phyloP scores from a whole-genome alignment of 1,284 basidiomycete species.

The Ganoderma boninense region DNA sequence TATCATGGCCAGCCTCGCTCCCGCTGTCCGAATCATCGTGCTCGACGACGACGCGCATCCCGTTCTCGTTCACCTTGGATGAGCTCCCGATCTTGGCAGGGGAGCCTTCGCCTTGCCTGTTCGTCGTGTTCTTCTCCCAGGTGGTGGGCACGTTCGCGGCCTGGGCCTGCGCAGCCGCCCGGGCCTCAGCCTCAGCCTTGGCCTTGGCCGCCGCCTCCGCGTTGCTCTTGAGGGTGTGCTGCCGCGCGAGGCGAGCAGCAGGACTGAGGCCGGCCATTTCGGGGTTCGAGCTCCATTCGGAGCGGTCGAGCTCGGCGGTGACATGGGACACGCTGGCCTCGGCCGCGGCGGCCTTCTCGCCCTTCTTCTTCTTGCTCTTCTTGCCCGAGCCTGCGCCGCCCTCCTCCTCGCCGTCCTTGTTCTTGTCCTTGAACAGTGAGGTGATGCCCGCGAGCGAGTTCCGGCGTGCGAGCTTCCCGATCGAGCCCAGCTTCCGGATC shows the following conservation, averaged over 20 bases:
- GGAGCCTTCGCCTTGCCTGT: slow-evolving; percentile 50
- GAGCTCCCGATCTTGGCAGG: slow-evolving; percentile 51
- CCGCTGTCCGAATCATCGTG: slow-evolving; percentile 69
- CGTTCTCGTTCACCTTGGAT: slow-evolving; percentile 68
- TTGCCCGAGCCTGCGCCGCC: slow-evolving; percentile 40
- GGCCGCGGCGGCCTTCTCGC: slow-evolving; percentile 70
- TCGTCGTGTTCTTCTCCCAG: slow-evolving; percentile 86
- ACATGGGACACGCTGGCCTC: slow-evolving; percentile 85
- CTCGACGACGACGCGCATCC: slow-evolving; percentile 71
- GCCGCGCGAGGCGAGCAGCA: slow-evolving; percentile 90
- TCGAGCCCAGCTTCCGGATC: slow-evolving; percentile 95
- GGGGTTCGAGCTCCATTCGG: slow-evolving; percentile 53
- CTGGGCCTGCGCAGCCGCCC: slow-evolving; percentile 44
- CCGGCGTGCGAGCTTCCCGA: slow-evolving; percentile 91
- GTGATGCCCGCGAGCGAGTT: slow-evolving; percentile 94
- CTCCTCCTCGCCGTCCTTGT: slow-evolving; percentile 64
- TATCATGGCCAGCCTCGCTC: slow-evolving; percentile 56
- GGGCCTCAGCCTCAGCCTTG: slow-evolving; percentile 62
- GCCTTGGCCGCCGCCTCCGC: slow-evolving; percentile 83
- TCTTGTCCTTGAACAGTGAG: slow-evolving; percentile 95
- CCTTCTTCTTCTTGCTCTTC: slow-evolving; percentile 56
- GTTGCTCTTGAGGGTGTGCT: slow-evolving; percentile 87
- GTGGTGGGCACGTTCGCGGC: slow-evolving; percentile 57
- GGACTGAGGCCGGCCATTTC: slow-evolving; percentile 87
- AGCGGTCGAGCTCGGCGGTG: slow-evolving; percentile 85